Percentiles rank a stretch among this genome's conserved stretches.
Conservation (phyloP, 1,284 basidiomycete genomes). For the Mixia osmundae region DNA sequence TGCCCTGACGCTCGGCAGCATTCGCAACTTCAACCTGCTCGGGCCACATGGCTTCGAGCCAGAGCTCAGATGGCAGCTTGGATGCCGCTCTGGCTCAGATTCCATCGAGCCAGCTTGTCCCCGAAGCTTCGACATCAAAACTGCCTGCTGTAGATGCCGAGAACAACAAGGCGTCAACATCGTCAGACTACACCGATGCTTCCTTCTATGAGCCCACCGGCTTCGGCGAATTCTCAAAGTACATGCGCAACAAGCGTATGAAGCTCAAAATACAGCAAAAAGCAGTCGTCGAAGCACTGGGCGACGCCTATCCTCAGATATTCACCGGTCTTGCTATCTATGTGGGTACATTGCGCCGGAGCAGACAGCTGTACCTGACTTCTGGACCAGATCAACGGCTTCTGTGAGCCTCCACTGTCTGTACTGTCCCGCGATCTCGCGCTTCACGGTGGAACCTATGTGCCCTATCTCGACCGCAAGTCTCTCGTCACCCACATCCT, state of each 20-base stretch:
- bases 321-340: constrained; percentile 54
- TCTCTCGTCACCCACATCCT: constrained; percentile 54
- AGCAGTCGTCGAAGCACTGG: constrained; percentile 10
- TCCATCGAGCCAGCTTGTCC: too few species aligned
- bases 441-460: constrained; percentile 56
- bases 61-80: too few species aligned
- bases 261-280: constrained; percentile 36
- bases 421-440: constrained; percentile 59
- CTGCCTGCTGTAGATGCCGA: too few species aligned
- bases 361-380: background rate
- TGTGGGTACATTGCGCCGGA: constrained; percentile 25
- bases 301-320: constrained; percentile 31
- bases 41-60: too few species aligned
- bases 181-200: too few species aligned
- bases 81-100: too few species aligned
- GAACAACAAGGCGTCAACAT: too few species aligned
- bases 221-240: constrained; percentile 65
- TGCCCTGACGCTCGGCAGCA: too few species aligned
- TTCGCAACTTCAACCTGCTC: too few species aligned
- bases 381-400: constrained; percentile 52
- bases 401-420: constrained; percentile 60
- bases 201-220: constrained; percentile 55
- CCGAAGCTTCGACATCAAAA: too few species aligned
- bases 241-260: constrained; percentile 67
- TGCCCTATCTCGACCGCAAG: constrained; percentile 55